These are phyloP conservation scores for Sphagnum contortum DNA, from an alignment of 225 moss, liverwort and hornwort genomes.

Conservation along the genomic window DNA sequence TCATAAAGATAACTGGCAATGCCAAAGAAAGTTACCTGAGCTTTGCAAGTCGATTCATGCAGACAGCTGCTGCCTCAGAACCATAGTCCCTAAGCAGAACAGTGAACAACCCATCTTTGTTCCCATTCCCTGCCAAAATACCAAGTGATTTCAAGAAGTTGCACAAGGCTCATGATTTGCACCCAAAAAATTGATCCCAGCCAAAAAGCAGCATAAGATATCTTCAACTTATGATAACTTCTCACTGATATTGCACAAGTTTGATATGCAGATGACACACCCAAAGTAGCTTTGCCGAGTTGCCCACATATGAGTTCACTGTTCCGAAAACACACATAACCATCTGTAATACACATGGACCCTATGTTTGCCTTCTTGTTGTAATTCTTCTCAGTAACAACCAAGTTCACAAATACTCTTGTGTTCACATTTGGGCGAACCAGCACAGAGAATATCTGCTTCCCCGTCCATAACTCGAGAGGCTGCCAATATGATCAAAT, in stretches of 20 bases:
- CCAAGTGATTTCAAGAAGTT: not conserved
- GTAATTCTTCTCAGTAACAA: slow-evolving; percentile 84
- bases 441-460: slow-evolving; percentile 95
- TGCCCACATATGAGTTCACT: slow-evolving; percentile 94
- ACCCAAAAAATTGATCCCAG: not conserved
- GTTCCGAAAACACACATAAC: slow-evolving; percentile 90
- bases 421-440: slow-evolving; percentile 80
- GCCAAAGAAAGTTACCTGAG: slow-evolving; percentile 41
- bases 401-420: slow-evolving; percentile 82
- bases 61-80: slow-evolving; percentile 83
- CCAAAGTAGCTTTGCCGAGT: slow-evolving; percentile 93
- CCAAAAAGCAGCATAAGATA: too few relatives aligned
- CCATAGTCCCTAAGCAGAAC: slow-evolving; percentile 87
- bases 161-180: too few relatives aligned
- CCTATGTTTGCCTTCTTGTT: slow-evolving; percentile 65
- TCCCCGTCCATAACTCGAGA: slow-evolving; percentile 96
- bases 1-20: too few relatives aligned
- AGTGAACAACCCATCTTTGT: slow-evolving; percentile 90
- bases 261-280: slow-evolving; percentile 20
- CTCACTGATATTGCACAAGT: too few relatives aligned
- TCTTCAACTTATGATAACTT: too few relatives aligned
- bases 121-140: slow-evolving; percentile 72
- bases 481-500: slow-evolving; percentile 40
- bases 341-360: slow-evolving; percentile 87
- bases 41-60: slow-evolving; percentile 99